A percentile compares a stretch with the other conserved stretches of the same genome.
Conservation (phyloP, 192 early-diverging fungal species). For the Coemansia sp. region DNA sequence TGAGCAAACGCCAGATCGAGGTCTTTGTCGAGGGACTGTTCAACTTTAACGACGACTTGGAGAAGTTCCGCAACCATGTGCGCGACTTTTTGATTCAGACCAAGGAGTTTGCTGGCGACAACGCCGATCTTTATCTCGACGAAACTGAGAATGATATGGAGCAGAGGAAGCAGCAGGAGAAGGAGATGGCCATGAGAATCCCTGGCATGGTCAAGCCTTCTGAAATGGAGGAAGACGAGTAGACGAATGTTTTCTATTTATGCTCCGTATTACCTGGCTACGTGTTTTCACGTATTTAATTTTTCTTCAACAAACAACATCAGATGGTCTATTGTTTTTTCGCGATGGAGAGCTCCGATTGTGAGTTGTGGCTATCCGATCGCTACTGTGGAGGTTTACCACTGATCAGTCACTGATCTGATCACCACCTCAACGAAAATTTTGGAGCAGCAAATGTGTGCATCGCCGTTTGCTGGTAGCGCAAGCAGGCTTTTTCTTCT, state of each 20-base stretch:
- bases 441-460: constrained; percentile 14
- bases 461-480: background rate
- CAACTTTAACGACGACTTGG: constrained; percentile 73
- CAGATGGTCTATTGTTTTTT: no score
- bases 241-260: background rate
- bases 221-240: constrained; percentile 63
- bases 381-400: background rate
- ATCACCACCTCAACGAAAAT: constrained; percentile 1
- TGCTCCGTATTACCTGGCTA: background rate
- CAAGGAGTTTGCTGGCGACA: constrained; percentile 91
- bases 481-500: constrained; percentile 4
- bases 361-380: no score
- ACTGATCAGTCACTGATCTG: background rate
- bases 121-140: constrained; percentile 81
- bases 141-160: constrained; percentile 87
- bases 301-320: constrained; percentile 3
- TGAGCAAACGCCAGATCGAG: constrained; percentile 82
- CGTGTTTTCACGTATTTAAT: background rate
- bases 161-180: constrained; percentile 72
- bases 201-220: constrained; percentile 97
- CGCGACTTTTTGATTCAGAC: constrained; percentile 95
- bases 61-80: constrained; percentile 88
- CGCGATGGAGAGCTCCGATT: no score
- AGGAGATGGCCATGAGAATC: constrained; percentile 79
- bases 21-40: constrained; percentile 87